Evolutionary conservation across 257 asterid genomes (phyloP), one percentile per base, ranked within the genome.

Genomic region (Capsicum chinense): DNA sequence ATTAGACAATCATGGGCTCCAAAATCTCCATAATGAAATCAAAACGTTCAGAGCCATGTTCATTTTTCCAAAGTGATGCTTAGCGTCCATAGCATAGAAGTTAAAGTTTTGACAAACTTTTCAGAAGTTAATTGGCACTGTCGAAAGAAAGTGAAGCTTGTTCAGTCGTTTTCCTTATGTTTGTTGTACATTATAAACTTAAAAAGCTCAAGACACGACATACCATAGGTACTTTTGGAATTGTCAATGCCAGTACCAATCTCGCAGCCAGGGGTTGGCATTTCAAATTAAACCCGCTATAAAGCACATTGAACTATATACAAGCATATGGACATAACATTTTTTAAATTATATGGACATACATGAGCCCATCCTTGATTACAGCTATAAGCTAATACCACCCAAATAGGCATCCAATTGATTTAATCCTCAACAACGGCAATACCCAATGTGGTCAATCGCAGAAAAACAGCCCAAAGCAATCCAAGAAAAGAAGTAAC

Each of bases 61-160:
- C n/a, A 21, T 50, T 74, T 50, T 50, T 54, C 33, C 81, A 7
- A 21, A 74, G 13, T 21, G 81, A 3, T 19, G 1, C 7, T 74
- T 21, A 7, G 63, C 3, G 0, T 35, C 4, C 5, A 76, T 71
- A 52, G 81, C 6, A 13, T 52, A 50, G 64, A 74, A 74, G 59
- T 74, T 74, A 50, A 7, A 54, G 64, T 9, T 2, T 78, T 52
- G 82, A 52, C 5, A 4, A 78, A 52, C 50, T 78, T 78, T 14
- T 78, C 82, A 14, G 81, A 78, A 54, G 82, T 54, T 26, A 78
- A 78, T 78, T 26, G 33, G 64, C 82, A 78, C 50, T 54, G 48
- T 33, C 26, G 33, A 78, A 78, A 12, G 13, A 54, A 21, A 9
- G 5, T 52, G 82, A 78, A 54, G 64, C 26, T 26, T 76, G 52